phyloP scores from a whole-genome alignment of 139 green algal species.

The Picochlorum sp. region DNA sequence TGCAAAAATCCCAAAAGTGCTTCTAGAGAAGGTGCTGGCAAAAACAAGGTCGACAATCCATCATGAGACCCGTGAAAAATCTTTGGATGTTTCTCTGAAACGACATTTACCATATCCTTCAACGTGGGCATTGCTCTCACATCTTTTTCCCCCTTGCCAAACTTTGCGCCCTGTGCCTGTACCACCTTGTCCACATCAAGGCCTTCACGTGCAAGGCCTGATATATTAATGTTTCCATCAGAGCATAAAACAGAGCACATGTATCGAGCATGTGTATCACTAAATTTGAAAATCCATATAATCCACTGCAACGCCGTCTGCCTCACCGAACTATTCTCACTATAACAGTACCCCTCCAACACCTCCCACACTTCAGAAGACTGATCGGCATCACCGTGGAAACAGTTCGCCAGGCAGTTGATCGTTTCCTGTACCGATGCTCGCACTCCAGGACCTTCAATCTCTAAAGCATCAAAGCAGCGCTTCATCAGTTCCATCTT shows the following conservation, averaged over 20 bases:
- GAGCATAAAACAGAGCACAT: conserved; percentile 45
- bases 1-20: no score
- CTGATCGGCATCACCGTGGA: conserved; percentile 10
- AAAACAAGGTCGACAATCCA: no score
- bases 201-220: not conserved
- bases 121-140: no score
- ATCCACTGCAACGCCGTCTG: conserved; percentile 75
- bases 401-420: conserved; percentile 44
- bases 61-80: no score
- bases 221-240: conserved; percentile 34
- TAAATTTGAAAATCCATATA: conserved; percentile 58
- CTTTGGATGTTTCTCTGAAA: no score
- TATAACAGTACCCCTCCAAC: not conserved
- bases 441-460: conserved; percentile 51
- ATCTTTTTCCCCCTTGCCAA: no score
- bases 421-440: conserved; percentile 61
- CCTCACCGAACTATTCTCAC: conserved; percentile 24
- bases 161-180: not conserved
- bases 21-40: no score
- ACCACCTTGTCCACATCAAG: conserved; percentile 3
- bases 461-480: conserved; percentile 47
- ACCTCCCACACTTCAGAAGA: not conserved
- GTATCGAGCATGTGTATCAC: conserved; percentile 46
- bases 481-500: conserved; percentile 41
- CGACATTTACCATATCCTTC: no score